phyloP scores from a whole-genome alignment of 257 asterid genomes.

The Penstemon barbatus region DNA sequence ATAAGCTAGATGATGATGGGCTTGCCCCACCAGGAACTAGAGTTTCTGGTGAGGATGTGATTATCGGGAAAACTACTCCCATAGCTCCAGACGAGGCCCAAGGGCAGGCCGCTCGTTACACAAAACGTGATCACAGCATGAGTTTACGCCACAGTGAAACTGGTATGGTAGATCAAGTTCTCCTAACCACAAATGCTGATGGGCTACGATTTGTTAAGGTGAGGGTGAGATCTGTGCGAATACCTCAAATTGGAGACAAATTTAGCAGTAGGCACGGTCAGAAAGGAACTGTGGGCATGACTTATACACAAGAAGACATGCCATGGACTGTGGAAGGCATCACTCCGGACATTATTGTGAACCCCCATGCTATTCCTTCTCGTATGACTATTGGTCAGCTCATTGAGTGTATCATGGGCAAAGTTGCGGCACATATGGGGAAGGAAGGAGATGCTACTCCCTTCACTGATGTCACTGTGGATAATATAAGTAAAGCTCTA shows the following conservation, averaged over 20 bases:
- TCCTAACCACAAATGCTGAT: constrained; percentile 89
- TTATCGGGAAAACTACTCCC: constrained; percentile 95
- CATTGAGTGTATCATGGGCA: constrained; percentile 96
- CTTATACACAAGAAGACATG: constrained; percentile 98
- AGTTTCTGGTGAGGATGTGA: constrained; percentile 94
- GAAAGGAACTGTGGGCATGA: constrained; percentile 97
- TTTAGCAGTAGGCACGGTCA: constrained; percentile 97
- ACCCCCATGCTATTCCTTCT: constrained; percentile 97
- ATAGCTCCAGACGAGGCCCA: constrained; percentile 82
- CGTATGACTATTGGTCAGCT: constrained; percentile 98
- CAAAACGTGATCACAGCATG: constrained; percentile 94
- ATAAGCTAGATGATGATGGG: constrained; percentile 93
- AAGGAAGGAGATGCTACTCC: constrained; percentile 99
- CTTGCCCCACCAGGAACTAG: constrained; percentile 99
- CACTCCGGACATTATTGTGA: constrained; percentile 84
- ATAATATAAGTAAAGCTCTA: constrained; percentile 88
- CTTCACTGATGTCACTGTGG: constrained; percentile 93
- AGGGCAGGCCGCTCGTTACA: constrained; percentile 83
- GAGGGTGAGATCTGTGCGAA: constrained; percentile 87
- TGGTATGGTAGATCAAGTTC: constrained; percentile 94
- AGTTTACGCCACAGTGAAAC: constrained; percentile 94
- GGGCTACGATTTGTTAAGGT: constrained; percentile 93
- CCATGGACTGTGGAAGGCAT: constrained; percentile 95
- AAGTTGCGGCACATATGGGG: constrained; percentile 98
- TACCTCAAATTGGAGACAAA: constrained; percentile 97